phyloP scores from a whole-genome alignment of 2,329 filamentous ascomycete species.

The Xylaria polymorpha region DNA sequence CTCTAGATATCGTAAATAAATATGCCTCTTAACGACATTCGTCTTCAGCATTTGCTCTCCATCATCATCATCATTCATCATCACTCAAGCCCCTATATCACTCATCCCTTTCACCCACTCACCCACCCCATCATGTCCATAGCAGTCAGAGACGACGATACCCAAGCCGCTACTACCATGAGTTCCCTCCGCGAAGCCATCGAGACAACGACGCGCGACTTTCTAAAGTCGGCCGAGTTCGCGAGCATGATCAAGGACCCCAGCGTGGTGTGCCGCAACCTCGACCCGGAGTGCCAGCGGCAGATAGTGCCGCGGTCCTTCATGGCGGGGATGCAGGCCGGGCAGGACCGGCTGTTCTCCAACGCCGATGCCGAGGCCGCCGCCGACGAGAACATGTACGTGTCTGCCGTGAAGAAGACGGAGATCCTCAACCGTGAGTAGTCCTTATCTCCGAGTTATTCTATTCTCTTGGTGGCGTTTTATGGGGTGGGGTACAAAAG shows the following conservation, averaged over 20 bases:
- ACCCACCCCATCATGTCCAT: no score
- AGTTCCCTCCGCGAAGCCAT: not conserved
- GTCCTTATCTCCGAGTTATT: not conserved
- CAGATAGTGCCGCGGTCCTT: not conserved
- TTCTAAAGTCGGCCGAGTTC: not conserved
- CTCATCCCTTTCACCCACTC: not conserved
- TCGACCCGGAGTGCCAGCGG: not conserved
- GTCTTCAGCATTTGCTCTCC: not conserved
- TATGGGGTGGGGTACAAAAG: no score
- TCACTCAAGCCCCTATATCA: not conserved
- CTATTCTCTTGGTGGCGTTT: not conserved
- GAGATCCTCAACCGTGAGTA: not conserved
- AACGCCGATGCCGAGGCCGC: not conserved
- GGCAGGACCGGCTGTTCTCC: not conserved
- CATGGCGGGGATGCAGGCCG: not conserved
- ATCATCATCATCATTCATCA: not conserved
- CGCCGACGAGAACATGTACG: not conserved
- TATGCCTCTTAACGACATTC: not conserved
- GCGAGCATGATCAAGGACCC: not conserved
- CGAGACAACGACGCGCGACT: slow-evolving; percentile 7
- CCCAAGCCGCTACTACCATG: not conserved
- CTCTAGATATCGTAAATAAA: not conserved
- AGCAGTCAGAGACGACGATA: no score
- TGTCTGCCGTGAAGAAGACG: not conserved
- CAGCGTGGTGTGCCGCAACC: not conserved